These are phyloP conservation scores for Candida palmyrensis DNA, from an alignment of 805 yeast genomes.

Conservation along the genomic window DNA sequence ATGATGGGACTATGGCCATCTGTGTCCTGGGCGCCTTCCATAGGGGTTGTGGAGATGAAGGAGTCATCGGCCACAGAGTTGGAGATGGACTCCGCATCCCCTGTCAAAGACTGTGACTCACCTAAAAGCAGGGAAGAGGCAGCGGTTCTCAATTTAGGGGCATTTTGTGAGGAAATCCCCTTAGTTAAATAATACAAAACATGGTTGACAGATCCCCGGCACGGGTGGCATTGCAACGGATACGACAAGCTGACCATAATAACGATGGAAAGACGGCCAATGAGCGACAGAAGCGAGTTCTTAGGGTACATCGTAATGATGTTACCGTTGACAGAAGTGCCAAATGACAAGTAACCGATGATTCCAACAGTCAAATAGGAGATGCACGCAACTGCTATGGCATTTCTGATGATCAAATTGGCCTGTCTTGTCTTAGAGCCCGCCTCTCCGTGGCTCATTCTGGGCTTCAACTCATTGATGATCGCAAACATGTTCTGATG, in stretches of 20 bases:
- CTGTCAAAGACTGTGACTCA: slow-evolving; percentile 24
- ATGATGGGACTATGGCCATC: slow-evolving; percentile 43
- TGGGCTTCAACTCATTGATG: slow-evolving; percentile 56
- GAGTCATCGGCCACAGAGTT: slow-evolving; percentile 28
- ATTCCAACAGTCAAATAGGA: slow-evolving; percentile 64
- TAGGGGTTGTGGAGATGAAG: slow-evolving; percentile 38
- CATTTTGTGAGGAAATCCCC: slow-evolving; percentile 17
- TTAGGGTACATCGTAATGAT: slow-evolving; percentile 63
- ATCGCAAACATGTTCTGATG: slow-evolving; percentile 78
- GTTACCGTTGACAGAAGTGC: slow-evolving; percentile 60
- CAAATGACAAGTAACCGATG: slow-evolving; percentile 70
- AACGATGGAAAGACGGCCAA: slow-evolving; percentile 60
- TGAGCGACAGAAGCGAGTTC: slow-evolving; percentile 40
- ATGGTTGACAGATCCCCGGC: slow-evolving; percentile 69
- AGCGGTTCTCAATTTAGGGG: slow-evolving; percentile 19
- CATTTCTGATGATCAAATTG: slow-evolving; percentile 47
- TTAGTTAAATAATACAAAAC: slow-evolving; percentile 45
- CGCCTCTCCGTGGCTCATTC: slow-evolving; percentile 24
- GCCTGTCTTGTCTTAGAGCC: slow-evolving; percentile 42
- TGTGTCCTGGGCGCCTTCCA: slow-evolving; percentile 43
- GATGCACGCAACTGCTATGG: slow-evolving; percentile 49
- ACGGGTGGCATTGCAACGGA: slow-evolving; percentile 80
- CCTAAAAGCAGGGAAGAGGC: slow-evolving; percentile 18
- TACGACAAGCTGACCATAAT: slow-evolving; percentile 71
- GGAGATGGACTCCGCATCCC: slow-evolving; percentile 20